Percentiles rank a stretch among this genome's conserved stretches.
phyloP scores from a whole-genome alignment of 192 early-diverging fungal species.

The Coemansia furcata region DNA sequence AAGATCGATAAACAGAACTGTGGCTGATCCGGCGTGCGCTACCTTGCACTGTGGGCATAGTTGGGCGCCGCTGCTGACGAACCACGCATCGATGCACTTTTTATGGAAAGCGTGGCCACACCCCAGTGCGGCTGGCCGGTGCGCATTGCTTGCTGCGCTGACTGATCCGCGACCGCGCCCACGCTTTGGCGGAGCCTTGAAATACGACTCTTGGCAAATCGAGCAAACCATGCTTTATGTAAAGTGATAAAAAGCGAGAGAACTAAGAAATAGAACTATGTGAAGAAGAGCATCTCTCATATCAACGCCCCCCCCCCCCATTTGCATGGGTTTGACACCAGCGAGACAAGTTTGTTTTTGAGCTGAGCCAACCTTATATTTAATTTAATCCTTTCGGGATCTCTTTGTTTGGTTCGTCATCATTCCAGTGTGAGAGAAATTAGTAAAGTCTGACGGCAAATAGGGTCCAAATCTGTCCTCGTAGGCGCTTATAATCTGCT shows the following conservation, averaged over 20 bases:
- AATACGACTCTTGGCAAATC: not conserved
- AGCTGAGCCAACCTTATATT: not conserved
- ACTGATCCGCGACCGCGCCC: not conserved
- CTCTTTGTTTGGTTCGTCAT: not conserved
- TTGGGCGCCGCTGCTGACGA: not conserved
- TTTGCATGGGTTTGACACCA: too few species aligned
- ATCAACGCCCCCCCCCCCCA: too few species aligned
- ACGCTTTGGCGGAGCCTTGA: not conserved
- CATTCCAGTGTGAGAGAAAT: not conserved
- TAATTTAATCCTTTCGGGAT: not conserved
- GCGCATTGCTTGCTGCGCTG: not conserved
- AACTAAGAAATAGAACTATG: not conserved
- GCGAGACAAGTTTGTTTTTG: too few species aligned
- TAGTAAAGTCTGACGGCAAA: not conserved
- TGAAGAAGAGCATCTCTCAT: too few species aligned
- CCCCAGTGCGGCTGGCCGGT: not conserved
- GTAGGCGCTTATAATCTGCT: not conserved
- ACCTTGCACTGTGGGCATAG: not conserved
- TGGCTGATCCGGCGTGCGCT: not conserved
- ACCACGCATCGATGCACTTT: not conserved
- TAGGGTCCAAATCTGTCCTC: not conserved
- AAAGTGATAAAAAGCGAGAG: not conserved
- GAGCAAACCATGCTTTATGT: not conserved
- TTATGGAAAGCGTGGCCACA: not conserved
- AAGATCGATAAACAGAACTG: not conserved